phyloP scores from a whole-genome alignment of 768 basidiomycete genomes.

The Phanerochaete carnosa region DNA sequence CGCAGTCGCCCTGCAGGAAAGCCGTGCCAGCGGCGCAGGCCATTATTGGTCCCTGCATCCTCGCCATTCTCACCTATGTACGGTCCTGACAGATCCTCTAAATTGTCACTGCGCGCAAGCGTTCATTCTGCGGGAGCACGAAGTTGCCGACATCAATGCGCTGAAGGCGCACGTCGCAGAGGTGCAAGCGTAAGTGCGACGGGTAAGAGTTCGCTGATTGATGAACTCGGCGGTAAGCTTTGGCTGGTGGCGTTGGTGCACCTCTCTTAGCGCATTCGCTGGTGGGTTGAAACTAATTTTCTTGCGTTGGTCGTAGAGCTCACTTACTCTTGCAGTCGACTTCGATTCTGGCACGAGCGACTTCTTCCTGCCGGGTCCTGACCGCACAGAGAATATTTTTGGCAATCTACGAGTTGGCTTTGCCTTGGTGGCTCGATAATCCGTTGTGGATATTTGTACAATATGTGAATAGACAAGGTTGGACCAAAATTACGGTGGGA shows the following conservation, averaged over 20 bases:
- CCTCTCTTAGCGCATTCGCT: too few species aligned
- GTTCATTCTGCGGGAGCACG: background rate
- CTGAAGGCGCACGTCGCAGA: background rate
- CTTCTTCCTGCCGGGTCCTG: slow-evolving; percentile 31
- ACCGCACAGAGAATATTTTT: slow-evolving; percentile 2
- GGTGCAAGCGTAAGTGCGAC: background rate
- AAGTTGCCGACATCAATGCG: background rate
- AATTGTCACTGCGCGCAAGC: background rate
- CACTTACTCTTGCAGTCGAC: slow-evolving; percentile 34
- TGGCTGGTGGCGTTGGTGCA: too few species aligned
- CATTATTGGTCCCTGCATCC: background rate
- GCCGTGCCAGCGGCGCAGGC: background rate
- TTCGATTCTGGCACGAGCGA: slow-evolving; percentile 36
- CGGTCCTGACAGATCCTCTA: too few species aligned
- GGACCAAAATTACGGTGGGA: too few species aligned
- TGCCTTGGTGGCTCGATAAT: background rate
- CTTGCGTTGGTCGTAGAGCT: background rate
- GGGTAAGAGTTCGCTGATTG: too few species aligned
- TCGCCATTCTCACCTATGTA: background rate
- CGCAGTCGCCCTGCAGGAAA: background rate
- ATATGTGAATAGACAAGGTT: background rate
- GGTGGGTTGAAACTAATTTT: too few species aligned
- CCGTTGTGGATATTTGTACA: background rate
- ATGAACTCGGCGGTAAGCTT: too few species aligned
- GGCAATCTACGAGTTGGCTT: background rate